Base-by-base conservation (phyloP, 148 eudicot genomes). In the Chenopodium album region DNA sequence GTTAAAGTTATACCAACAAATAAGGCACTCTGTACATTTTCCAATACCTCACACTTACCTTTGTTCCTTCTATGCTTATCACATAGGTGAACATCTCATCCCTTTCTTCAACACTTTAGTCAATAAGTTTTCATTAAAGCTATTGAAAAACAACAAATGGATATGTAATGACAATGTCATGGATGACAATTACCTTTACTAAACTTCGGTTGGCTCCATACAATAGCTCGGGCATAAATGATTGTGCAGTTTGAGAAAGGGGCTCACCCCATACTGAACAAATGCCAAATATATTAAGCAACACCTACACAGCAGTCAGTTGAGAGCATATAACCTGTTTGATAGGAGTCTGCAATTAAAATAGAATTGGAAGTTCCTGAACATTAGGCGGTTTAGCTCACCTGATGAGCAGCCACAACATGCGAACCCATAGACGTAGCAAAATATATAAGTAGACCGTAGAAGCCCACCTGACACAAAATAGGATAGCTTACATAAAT, bases 361-460 rank as follows among this genome's bases (percentile, higher is more conserved):
- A 41, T 31, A 46, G 12, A 32, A 69, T 73, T 0, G 7, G 46
- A 29, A 2, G 81, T 44, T 48, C 32, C 29, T 8, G 17, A 60
- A 48, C 62, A 56, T 48, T 41, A 48, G 71, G 70, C 71, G 63
- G 29, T 26, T 63, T 41, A 69, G 84, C 88, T 28, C 64, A 96
- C 99, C 95, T 96, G 99, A 84, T 96, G 97, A 86, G 99, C 99
- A 71, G 98, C 99, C 75, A 91, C 91, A 69, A 88, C 87, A 63
- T 86, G 87, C 73, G 96, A 89, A 79, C 99, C 99, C 97, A 92
- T 90, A 75, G 95, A 94, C 20, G 98, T 94, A 73, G 99, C 99
- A 80, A 88, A 91, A 84, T 90, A 94, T 56, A 96, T 88, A 44
- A 94, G 82, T 73, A 92, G 86, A 77, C 92, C 88, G 70, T 90